Evolutionary conservation across 202 grass and related monocot genomes (phyloP), one percentile per base, ranked within the genome.

Genomic region (Brachypodium distachyon): DNA sequence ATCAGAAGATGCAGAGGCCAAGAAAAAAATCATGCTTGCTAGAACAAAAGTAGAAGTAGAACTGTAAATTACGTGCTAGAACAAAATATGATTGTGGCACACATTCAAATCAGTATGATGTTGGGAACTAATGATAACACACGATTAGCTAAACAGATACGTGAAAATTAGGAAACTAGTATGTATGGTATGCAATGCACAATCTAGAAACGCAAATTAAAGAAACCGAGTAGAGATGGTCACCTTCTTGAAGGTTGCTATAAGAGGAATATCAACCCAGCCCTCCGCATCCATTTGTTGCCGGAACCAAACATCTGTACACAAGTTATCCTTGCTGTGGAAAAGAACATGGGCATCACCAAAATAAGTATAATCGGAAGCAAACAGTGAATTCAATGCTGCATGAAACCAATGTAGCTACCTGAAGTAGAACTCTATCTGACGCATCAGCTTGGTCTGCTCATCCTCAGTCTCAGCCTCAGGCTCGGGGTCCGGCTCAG

Each of bases 401-500:
- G 54, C 54, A 76, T 17, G 53, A 72, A 61, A 6, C 11, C 0
- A 63, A 18, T 54, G 26, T 44, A 63, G 65, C 7, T 0, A 98
- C 95, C 95, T 98, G 87, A 98, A 98, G 81, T 98, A 98, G 80
- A 92, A 98, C 42, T 98, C 85, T 42, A 98, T 94, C 82, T 98
- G 95, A n/a, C 76, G 86, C 31, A 92, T 73, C 40, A 98, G 67
- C 79, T 58, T 86, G 57, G 19, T 22, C 12, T 57, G 62, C 2
- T 85, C 51, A 2, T 32, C 39, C 4, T 55, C 36, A 27, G 42
- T 16, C 5, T 78, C 41, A 6, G 47, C 26, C 12, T 48, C 48
- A 6, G 59, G 78, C 34, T 54, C 44, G 5, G 55, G 65, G 5
- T 73, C 67, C 67, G 48, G 48, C 34, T 54, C 44, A 7, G 55